Evolutionary conservation across 2,329 filamentous ascomycete species (phyloP), one percentile per base, ranked within the genome.

Genomic region (Ambrosiella beaveri): DNA sequence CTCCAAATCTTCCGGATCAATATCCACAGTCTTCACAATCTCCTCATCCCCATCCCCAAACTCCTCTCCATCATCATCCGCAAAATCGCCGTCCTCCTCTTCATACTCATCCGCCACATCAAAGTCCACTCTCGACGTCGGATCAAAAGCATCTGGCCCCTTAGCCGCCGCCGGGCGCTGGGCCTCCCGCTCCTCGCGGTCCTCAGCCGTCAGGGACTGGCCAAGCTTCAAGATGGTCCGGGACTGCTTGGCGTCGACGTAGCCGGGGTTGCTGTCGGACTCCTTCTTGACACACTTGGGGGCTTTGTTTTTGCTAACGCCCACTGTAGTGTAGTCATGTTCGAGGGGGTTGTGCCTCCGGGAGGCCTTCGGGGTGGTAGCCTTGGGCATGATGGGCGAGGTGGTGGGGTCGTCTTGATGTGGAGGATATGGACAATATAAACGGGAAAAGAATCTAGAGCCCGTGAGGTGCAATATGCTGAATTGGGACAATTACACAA

Each of bases 301-400:
- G 63, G 76, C 74, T 70, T 82, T 85, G 64, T 77, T 77, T 73
- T 88, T 88, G 64, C 82, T 82, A 63, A 83, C 74, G 61, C 84
- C 77, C 59, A 83, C 78, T 64, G 88, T 76, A 64, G 84, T 71
- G 67, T 97, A 77, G 66, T 97, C 93, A 67, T 95, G 86, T 65
- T 91, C 85, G 61, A 98, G 84, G 45, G 91, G 90, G 64, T 94
- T 94, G 72, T 96, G 91, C 63, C 87, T 82, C 66, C 84, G 81
- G 61, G 75, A 75, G 67, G 76, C 80, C 63, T 69, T 72, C 59
- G 75, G 75, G 63, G 74, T 77, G 15, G 80, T 75, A 54, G 84
- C 82, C 74, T 95, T 95, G 41, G 89, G 88, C 90, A 95, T 95
- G 52, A 61, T 63, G 38, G 44, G n/a, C 8, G 44, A 17, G 27